A percentile compares a stretch with the other conserved stretches of the same genome.
Conservation (phyloP, 495 filamentous ascomycete genomes). For the Sporormia fimetaria region DNA sequence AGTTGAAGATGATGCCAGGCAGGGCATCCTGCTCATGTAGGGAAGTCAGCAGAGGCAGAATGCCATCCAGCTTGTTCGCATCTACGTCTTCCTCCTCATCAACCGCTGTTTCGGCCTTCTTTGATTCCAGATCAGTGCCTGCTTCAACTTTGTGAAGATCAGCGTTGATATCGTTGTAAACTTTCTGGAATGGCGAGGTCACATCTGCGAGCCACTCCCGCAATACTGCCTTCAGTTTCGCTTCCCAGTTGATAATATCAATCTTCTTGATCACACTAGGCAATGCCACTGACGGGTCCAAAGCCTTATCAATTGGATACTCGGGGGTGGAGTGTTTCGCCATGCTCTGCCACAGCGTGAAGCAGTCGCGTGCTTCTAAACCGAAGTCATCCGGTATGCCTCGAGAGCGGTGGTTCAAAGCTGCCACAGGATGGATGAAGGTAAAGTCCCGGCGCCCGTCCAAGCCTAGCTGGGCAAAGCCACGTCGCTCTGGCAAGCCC, state of each 20-base stretch:
- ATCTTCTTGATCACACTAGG: constrained; percentile 43
- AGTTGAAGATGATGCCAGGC: constrained; percentile 68
- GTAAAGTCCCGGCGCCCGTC: constrained; percentile 41
- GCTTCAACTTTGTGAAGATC: constrained; percentile 11
- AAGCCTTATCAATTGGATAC: constrained; percentile 30
- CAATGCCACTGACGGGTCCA: constrained; percentile 39
- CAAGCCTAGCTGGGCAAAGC: constrained; percentile 39
- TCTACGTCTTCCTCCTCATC: constrained; percentile 1
- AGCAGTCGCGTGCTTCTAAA: constrained; percentile 61
- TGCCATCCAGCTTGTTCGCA: constrained; percentile 34
- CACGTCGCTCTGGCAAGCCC: constrained; percentile 39
- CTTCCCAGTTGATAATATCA: constrained; percentile 56
- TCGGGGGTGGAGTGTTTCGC: constrained; percentile 36
- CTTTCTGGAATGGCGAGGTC: constrained; percentile 49
- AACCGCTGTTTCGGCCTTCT: constrained; percentile 1
- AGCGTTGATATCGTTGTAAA: constrained; percentile 38
- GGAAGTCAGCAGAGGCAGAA: constrained; percentile 48
- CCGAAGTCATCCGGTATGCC: constrained; percentile 53
- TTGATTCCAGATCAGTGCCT: background rate
- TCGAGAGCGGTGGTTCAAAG: constrained; percentile 46
- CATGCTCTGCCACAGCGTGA: constrained; percentile 52
- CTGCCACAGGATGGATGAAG: constrained; percentile 59
- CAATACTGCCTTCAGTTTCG: constrained; percentile 46
- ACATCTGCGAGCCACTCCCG: constrained; percentile 47
- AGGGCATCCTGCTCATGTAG: constrained; percentile 54